Evolutionary conservation across 2,329 filamentous ascomycete genomes (phyloP).

Genomic region (Grosmannia penicillata): DNA sequence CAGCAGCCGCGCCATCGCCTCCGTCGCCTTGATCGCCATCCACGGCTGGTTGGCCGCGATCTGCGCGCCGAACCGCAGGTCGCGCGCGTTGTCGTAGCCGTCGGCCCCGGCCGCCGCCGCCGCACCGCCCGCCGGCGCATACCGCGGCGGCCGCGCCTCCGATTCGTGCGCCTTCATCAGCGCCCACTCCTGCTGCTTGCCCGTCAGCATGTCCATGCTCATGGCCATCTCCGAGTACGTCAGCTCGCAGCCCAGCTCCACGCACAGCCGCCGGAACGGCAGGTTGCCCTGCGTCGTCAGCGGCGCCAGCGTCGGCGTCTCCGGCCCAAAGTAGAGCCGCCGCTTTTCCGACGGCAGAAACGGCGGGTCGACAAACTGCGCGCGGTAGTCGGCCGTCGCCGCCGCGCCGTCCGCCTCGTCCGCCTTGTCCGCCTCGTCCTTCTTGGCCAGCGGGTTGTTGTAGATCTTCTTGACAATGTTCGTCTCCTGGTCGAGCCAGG

Average conservation of each 20-base stretch:
- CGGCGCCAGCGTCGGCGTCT: constrained; percentile 87
- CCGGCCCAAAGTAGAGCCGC: constrained; percentile 79
- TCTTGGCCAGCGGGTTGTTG: constrained; percentile 17
- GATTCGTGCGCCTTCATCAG: constrained; percentile 83
- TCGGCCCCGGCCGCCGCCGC: constrained; percentile 11
- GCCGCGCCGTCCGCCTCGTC: constrained; percentile 14
- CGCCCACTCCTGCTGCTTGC: constrained; percentile 85
- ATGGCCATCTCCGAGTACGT: constrained; percentile 99
- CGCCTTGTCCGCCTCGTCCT: constrained; percentile 16
- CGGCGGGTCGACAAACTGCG: constrained; percentile 71
- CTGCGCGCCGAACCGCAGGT: constrained; percentile 82
- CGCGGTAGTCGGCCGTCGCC: constrained; percentile 54
- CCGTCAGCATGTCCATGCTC: constrained; percentile 76
- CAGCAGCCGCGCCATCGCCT: constrained; percentile 60
- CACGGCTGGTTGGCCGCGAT: constrained; percentile 88
- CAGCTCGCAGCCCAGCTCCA: constrained; percentile 75
- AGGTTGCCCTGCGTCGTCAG: constrained; percentile 94
- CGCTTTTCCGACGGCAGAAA: constrained; percentile 88
- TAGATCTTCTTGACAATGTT: constrained; percentile 32
- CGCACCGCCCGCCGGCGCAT: constrained; percentile 30
- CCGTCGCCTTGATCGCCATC: constrained; percentile 77
- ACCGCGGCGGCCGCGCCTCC: constrained; percentile 59
- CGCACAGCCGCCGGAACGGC: constrained; percentile 81
- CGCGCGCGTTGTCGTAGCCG: constrained; percentile 68
- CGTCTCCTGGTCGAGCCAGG: constrained; percentile 60